These are phyloP conservation scores for Cladosporium phlei DNA, from an alignment of 2,329 filamentous ascomycete genomes.

Conservation along the genomic window DNA sequence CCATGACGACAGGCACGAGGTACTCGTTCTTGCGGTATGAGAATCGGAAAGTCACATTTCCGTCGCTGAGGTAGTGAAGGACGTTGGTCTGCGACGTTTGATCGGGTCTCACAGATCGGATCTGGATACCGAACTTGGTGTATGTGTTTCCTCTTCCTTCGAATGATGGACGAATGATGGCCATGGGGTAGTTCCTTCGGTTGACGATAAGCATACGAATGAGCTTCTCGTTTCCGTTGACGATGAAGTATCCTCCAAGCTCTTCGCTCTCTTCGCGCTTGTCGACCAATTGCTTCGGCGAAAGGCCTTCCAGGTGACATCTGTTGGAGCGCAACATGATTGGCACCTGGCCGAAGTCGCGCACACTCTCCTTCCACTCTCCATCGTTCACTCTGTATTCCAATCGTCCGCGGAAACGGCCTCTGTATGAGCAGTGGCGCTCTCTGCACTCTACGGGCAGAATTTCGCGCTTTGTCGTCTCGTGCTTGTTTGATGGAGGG, in stretches of 20 bases:
- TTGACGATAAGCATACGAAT: constrained; percentile 88
- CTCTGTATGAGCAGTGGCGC: constrained; percentile 84
- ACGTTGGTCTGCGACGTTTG: constrained; percentile 98
- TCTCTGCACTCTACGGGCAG: constrained; percentile 91
- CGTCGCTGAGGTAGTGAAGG: constrained; percentile 90
- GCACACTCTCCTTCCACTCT: constrained; percentile 73
- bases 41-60: constrained; percentile 94
- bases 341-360: constrained; percentile 83
- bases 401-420: constrained; percentile 74
- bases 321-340: constrained; percentile 90
- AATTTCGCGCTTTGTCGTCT: constrained; percentile 73
- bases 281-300: constrained; percentile 75
- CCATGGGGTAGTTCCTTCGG: constrained; percentile 90
- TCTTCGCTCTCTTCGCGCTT: constrained; percentile 95
- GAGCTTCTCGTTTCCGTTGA: constrained; percentile 96
- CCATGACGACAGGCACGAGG: constrained; percentile 93
- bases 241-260: constrained; percentile 91
- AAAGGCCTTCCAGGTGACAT: constrained; percentile 83
- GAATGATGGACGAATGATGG: constrained; percentile 87
- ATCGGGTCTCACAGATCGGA: constrained; percentile 90
- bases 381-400: constrained; percentile 85
- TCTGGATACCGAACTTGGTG: constrained; percentile 83
- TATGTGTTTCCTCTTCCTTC: constrained; percentile 80
- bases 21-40: constrained; percentile 98
- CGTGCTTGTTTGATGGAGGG: constrained; percentile 77